Evolutionary conservation across 805 yeast genomes (phyloP).

Genomic region (Aciculoconidium aculeatum): DNA sequence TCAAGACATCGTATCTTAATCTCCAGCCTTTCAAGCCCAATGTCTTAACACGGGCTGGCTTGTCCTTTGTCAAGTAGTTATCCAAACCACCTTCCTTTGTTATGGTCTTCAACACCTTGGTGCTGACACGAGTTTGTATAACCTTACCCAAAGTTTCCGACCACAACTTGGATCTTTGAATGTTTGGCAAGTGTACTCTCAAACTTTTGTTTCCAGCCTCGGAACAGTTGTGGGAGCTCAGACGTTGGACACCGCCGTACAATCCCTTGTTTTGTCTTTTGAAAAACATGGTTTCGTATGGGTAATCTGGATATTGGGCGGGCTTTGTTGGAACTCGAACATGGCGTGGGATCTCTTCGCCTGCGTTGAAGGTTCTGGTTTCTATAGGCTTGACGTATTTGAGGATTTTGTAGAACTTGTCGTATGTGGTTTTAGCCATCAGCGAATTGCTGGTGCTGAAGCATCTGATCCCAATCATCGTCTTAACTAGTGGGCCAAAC

Average conservation of each 20-base stretch:
- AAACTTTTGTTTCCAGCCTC: slow-evolving; percentile 71
- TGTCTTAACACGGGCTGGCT: slow-evolving; percentile 85
- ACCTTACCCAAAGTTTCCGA: slow-evolving; percentile 65
- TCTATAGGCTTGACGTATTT: slow-evolving; percentile 35
- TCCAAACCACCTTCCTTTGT: slow-evolving; percentile 95
- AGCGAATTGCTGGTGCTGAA: slow-evolving; percentile 5
- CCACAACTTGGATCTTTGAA: slow-evolving; percentile 72
- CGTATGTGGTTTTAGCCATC: slow-evolving; percentile 12
- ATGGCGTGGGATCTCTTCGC: slow-evolving; percentile 27
- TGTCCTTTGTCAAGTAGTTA: slow-evolving; percentile 78
- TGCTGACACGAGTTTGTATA: slow-evolving; percentile 57
- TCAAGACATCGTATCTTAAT: slow-evolving; percentile 69
- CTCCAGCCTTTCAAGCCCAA: slow-evolving; percentile 92
- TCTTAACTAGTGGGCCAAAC: not conserved
- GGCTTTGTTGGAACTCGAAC: slow-evolving; percentile 18
- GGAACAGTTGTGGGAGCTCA: slow-evolving; percentile 70
- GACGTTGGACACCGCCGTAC: slow-evolving; percentile 82
- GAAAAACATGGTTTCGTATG: slow-evolving; percentile 69
- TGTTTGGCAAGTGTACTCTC: slow-evolving; percentile 77
- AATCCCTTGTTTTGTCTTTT: slow-evolving; percentile 85
- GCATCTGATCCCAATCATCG: slow-evolving; percentile 2
- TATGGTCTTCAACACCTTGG: slow-evolving; percentile 80
- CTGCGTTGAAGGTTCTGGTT: slow-evolving; percentile 29
- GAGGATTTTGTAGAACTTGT: slow-evolving; percentile 36
- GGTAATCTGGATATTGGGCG: slow-evolving; percentile 29